Evolutionary conservation across 352 stramenopile genomes (phyloP).

Genomic region (Aphanomyces invadans): DNA sequence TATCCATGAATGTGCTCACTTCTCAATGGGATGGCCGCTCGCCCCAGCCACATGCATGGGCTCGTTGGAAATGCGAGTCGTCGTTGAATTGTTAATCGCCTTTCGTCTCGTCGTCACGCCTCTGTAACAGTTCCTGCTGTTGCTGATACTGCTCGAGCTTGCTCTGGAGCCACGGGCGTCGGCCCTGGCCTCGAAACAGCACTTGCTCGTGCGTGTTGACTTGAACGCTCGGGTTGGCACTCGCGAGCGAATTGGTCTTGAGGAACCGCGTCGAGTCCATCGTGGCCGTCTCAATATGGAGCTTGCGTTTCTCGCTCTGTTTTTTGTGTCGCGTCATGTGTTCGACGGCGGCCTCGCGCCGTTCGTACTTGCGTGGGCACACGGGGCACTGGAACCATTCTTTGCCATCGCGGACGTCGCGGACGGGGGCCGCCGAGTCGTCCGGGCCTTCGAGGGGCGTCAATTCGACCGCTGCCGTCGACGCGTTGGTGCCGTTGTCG

Average conservation of each 20-base stretch:
- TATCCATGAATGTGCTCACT: no score
- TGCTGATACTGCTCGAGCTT: slow-evolving; percentile 46
- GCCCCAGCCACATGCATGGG: no score
- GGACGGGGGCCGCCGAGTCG: slow-evolving; percentile 43
- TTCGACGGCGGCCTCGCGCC: slow-evolving; percentile 56
- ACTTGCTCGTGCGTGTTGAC: slow-evolving; percentile 83
- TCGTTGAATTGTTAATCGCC: slow-evolving; percentile 10
- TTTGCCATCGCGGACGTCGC: slow-evolving; percentile 72
- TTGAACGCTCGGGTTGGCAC: slow-evolving; percentile 78
- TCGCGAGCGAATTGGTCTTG: slow-evolving; percentile 77
- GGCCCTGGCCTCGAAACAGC: slow-evolving; percentile 66
- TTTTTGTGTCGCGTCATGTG: slow-evolving; percentile 81
- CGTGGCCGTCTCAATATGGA: slow-evolving; percentile 73
- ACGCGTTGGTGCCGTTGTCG: slow-evolving; percentile 19
- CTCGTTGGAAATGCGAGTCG: no score
- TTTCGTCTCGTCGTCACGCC: slow-evolving; percentile 16
- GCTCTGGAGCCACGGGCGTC: slow-evolving; percentile 68
- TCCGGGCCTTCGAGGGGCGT: slow-evolving; percentile 61
- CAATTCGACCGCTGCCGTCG: slow-evolving; percentile 29
- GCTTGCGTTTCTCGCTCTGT: slow-evolving; percentile 79
- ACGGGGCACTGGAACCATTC: slow-evolving; percentile 83
- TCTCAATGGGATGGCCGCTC: no score
- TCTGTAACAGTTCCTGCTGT: slow-evolving; percentile 4
- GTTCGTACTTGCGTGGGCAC: slow-evolving; percentile 69
- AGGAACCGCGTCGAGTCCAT: slow-evolving; percentile 69